Evolutionary conservation across 192 early-diverging fungal species (phyloP).

Genomic region (Coemansia sp.): DNA sequence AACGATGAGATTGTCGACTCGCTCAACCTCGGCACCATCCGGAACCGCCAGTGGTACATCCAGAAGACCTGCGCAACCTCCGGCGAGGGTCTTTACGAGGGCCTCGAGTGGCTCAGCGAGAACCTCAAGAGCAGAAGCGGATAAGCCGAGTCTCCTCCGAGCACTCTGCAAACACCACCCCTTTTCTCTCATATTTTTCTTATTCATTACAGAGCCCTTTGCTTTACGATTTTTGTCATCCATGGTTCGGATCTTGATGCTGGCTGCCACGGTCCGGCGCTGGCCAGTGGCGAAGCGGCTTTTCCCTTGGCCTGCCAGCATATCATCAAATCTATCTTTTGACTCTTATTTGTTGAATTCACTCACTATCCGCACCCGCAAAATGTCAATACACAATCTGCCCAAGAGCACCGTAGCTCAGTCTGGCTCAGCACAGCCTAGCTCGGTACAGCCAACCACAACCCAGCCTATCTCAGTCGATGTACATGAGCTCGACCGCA

Average conservation of each 20-base stretch:
- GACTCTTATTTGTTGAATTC: not conserved
- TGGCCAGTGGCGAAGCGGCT: not conserved
- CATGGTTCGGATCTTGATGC: not conserved
- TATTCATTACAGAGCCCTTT: not conserved
- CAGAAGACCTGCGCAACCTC: constrained; percentile 91
- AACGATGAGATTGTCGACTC: constrained; percentile 83
- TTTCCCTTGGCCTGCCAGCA: not conserved
- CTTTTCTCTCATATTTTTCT: not conserved
- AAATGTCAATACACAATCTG: not conserved
- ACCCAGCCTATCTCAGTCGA: not conserved
- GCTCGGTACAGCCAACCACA: not conserved
- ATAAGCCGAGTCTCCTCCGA: no score
- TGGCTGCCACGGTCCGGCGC: not conserved
- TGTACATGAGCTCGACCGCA: constrained; percentile 53
- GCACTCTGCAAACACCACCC: no score
- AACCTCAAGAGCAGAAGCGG: constrained; percentile 60
- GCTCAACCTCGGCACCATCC: constrained; percentile 76
- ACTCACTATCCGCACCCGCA: not conserved
- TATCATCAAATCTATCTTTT: not conserved
- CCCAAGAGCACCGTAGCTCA: not conserved
- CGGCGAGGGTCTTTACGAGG: constrained; percentile 90
- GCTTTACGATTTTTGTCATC: not conserved
- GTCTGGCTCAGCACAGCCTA: not conserved
- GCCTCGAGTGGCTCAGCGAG: constrained; percentile 88
- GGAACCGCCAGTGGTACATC: constrained; percentile 91